Conservation (phyloP, 2,329 filamentous ascomycete genomes). For the Fusarium verrucosum region DNA sequence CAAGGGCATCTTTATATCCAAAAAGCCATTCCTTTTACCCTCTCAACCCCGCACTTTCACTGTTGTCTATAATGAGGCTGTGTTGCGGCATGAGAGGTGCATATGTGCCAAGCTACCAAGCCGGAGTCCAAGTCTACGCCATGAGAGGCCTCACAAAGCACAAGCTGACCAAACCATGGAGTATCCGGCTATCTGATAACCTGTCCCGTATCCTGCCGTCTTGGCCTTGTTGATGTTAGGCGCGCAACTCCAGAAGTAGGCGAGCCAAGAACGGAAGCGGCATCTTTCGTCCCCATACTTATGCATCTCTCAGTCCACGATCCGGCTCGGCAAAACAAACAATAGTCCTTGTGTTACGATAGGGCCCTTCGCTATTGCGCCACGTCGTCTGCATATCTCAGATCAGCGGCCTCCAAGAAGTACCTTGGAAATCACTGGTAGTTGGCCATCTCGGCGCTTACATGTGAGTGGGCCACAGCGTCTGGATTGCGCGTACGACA, state of each 20-base stretch:
- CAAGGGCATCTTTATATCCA: background rate
- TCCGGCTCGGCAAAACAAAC: constrained; percentile 1
- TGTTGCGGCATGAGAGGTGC: background rate
- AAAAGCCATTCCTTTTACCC: background rate
- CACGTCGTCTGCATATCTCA: constrained; percentile 1
- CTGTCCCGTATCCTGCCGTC: background rate
- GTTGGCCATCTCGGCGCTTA: constrained; percentile 5
- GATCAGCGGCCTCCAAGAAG: background rate
- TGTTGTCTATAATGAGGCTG: background rate
- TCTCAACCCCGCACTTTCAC: background rate
- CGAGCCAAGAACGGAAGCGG: constrained; percentile 11
- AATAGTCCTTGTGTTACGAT: background rate
- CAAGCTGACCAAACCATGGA: background rate
- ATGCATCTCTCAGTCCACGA: constrained; percentile 3
- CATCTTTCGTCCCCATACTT: background rate
- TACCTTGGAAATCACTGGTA: background rate
- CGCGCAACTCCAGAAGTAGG: background rate
- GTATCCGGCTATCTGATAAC: background rate
- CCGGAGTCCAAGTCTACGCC: background rate
- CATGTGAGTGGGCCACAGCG: constrained; percentile 8
- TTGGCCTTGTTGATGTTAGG: background rate
- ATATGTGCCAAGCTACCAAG: constrained; percentile 17
- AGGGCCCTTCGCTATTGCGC: background rate
- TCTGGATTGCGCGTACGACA: constrained; percentile 10
- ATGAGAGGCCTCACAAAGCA: background rate